These are phyloP conservation scores for Diaporthe sp. DNA, from an alignment of 2,329 filamentous ascomycete species.

Conservation along the genomic window DNA sequence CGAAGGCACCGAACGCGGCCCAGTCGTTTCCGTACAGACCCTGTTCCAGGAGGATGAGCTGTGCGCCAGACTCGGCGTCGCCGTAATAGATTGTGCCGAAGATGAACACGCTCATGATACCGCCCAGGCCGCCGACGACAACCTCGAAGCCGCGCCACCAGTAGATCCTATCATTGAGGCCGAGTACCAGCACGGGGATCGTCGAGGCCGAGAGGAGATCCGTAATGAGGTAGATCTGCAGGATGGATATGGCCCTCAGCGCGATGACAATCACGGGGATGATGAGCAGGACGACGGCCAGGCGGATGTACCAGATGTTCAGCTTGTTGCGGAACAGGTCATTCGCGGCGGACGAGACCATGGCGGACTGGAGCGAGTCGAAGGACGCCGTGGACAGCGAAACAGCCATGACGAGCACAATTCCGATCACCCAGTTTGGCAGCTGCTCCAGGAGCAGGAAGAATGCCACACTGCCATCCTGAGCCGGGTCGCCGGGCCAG, in stretches of 20 bases:
- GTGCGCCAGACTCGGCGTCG: constrained; percentile 71
- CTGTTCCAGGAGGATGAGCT: constrained; percentile 79
- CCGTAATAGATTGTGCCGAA: constrained; percentile 86
- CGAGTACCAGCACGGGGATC: constrained; percentile 82
- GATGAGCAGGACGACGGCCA: constrained; percentile 78
- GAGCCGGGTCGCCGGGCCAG: constrained; percentile 72
- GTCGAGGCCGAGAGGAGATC: constrained; percentile 83
- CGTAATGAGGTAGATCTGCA: constrained; percentile 87
- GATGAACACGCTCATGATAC: constrained; percentile 84
- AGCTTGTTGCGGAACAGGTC: constrained; percentile 88
- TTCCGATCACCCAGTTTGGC: constrained; percentile 84
- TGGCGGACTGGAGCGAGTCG: constrained; percentile 84
- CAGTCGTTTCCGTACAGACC: constrained; percentile 84
- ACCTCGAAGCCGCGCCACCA: constrained; percentile 88
- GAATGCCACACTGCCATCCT: constrained; percentile 77
- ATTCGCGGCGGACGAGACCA: constrained; percentile 88
- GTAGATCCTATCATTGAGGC: constrained; percentile 74
- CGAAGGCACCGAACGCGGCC: constrained; percentile 87
- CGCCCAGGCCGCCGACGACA: constrained; percentile 81
- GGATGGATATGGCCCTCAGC: constrained; percentile 78
- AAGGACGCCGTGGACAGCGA: constrained; percentile 83
- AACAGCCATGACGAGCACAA: constrained; percentile 86
- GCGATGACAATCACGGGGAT: constrained; percentile 82
- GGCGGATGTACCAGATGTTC: constrained; percentile 81
- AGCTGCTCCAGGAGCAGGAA: constrained; percentile 81